phyloP scores from a whole-genome alignment of 306 rosid genomes.

The Nissolia schottii region DNA sequence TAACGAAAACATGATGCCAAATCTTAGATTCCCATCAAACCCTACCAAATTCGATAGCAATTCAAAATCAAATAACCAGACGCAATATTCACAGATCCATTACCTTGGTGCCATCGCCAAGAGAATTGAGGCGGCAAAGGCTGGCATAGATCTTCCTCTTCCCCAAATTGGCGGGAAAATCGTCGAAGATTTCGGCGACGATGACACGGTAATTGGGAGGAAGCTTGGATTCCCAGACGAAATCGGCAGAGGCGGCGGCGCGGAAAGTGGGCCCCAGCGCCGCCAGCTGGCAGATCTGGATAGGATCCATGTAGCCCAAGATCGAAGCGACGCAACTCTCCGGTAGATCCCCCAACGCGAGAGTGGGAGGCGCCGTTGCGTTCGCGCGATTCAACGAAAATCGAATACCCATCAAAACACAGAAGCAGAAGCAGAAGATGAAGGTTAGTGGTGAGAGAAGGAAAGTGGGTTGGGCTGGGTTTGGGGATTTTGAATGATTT shows the following conservation, averaged over 20 bases:
- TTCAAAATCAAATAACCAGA: too few species aligned
- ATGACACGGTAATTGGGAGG: slow-evolving; percentile 50
- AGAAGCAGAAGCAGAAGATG: not conserved
- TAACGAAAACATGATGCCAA: too few species aligned
- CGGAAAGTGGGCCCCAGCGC: slow-evolving; percentile 60
- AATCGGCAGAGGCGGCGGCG: slow-evolving; percentile 73
- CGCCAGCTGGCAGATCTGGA: slow-evolving; percentile 55
- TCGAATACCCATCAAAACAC: slow-evolving; percentile 36
- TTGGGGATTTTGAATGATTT: not conserved
- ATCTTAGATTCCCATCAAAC: too few species aligned
- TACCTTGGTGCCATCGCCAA: slow-evolving; percentile 69
- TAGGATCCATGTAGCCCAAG: slow-evolving; percentile 48
- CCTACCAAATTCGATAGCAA: too few species aligned
- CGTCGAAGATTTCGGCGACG: slow-evolving; percentile 30
- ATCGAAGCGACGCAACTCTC: slow-evolving; percentile 68
- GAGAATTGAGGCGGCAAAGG: slow-evolving; percentile 45
- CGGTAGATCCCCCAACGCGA: slow-evolving; percentile 61
- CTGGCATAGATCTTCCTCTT: slow-evolving; percentile 56
- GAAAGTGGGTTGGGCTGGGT: not conserved
- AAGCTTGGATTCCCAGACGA: slow-evolving; percentile 71
- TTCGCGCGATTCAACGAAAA: slow-evolving; percentile 14
- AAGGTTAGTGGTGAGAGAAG: not conserved
- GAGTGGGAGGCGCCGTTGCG: not conserved
- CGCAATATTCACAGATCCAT: too few species aligned
- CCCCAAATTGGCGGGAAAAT: slow-evolving; percentile 27